Conservation (phyloP, 164 flowering plant species). For the Aristolochia contorta region DNA sequence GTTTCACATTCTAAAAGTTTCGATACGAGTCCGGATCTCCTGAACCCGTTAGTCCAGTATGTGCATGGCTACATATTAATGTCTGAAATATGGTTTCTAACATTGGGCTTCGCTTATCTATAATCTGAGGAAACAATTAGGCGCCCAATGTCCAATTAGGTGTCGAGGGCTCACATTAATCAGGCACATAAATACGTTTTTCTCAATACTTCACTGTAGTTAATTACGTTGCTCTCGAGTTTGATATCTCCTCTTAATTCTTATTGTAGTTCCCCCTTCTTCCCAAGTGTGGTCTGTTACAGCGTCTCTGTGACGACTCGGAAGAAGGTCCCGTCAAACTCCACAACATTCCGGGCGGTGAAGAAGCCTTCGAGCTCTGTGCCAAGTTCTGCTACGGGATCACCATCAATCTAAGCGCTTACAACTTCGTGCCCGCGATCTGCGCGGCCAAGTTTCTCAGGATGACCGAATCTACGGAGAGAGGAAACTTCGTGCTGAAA, state of each 20-base stretch:
- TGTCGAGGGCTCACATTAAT: no score
- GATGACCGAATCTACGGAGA: conserved; percentile 68
- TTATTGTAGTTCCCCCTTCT: conserved; percentile 58
- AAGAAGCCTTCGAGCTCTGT: conserved; percentile 83
- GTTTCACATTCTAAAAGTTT: no score
- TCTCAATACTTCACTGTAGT: neutral
- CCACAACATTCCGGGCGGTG: conserved; percentile 82
- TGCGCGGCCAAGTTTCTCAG: conserved; percentile 80
- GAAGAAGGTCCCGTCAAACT: conserved; percentile 31
- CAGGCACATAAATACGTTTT: neutral
- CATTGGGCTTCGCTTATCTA: no score
- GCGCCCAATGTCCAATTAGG: no score
- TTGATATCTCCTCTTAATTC: neutral
- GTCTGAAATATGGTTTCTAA: no score
- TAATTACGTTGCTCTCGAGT: neutral
- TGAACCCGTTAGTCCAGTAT: no score
- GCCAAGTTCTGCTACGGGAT: conserved; percentile 90
- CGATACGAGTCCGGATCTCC: no score
- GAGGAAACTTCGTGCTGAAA: conserved; percentile 56
- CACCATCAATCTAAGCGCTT: conserved; percentile 57
- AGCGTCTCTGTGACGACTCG: conserved; percentile 31
- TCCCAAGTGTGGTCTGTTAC: conserved; percentile 74
- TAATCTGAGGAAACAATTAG: no score
- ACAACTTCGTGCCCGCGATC: conserved; percentile 55
- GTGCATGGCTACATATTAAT: no score